A percentile compares a stretch with the other conserved stretches of the same genome.
phyloP scores from a whole-genome alignment of 2,329 filamentous ascomycete species.

The Alternaria novae-zelandiae region DNA sequence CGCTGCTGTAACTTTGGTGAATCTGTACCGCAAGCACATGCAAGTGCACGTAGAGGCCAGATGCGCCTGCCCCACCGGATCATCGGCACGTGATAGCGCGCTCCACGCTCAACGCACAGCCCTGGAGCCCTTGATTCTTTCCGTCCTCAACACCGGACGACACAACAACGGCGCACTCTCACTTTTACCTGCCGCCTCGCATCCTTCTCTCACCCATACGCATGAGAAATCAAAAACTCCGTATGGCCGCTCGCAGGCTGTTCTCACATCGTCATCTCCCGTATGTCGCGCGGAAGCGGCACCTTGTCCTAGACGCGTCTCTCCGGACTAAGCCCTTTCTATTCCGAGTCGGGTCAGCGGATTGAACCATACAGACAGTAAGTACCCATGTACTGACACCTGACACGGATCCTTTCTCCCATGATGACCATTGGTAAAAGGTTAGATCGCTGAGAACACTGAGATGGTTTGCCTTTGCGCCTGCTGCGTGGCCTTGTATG shows the following conservation, averaged over 20 bases:
- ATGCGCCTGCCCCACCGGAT: conserved; percentile 10
- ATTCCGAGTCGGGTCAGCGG: background rate
- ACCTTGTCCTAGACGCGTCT: conserved; percentile 1
- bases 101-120: background rate
- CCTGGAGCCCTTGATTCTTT: background rate
- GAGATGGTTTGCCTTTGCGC: conserved; percentile 29
- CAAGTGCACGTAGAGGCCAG: conserved; percentile 7
- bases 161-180: background rate
- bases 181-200: background rate
- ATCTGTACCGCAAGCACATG: conserved; percentile 1
- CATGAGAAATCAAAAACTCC: background rate
- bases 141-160: background rate
- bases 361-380: conserved; percentile 2
- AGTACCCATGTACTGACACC: background rate
- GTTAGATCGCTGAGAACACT: conserved; percentile 33
- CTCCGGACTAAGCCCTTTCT: background rate
- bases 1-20: background rate
- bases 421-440: conserved; percentile 46
- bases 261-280: background rate
- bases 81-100: conserved; percentile 6
- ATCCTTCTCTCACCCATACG: background rate
- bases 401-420: background rate
- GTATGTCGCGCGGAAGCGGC: conserved; percentile 2
- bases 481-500: conserved; percentile 6
- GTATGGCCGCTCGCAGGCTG: conserved; percentile 1